Percentiles rank a stretch among this genome's conserved stretches.
phyloP scores from a whole-genome alignment of 2,329 filamentous ascomycete genomes.

The Fusarium robinianum region DNA sequence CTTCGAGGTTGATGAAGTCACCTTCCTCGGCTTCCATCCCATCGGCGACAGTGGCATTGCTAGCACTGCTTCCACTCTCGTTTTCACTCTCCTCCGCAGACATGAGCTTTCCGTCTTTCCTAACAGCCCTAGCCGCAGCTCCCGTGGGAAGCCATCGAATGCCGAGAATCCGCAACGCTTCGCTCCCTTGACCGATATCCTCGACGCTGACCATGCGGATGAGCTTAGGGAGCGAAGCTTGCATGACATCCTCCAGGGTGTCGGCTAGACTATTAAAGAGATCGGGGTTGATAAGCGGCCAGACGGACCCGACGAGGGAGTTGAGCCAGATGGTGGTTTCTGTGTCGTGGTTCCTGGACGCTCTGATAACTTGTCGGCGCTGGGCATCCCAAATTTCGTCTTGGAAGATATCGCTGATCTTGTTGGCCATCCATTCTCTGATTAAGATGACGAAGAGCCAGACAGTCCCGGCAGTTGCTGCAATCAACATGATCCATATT shows the following conservation, averaged over 20 bases:
- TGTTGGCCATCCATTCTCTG: constrained; percentile 64
- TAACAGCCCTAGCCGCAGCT: constrained; percentile 66
- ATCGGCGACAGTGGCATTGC: constrained; percentile 46
- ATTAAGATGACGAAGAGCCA: constrained; percentile 51
- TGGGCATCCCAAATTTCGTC: constrained; percentile 72
- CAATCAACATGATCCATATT: constrained; percentile 36
- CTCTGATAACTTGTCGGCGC: constrained; percentile 52
- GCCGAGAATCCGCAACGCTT: constrained; percentile 71
- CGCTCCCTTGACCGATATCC: constrained; percentile 75
- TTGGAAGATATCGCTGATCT: constrained; percentile 65
- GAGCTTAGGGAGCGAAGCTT: constrained; percentile 70
- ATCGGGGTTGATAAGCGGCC: constrained; percentile 77
- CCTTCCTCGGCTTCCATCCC: constrained; percentile 78
- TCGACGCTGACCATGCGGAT: constrained; percentile 77
- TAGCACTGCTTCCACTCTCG: constrained; percentile 45
- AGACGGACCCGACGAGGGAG: constrained; percentile 67
- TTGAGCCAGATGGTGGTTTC: constrained; percentile 77
- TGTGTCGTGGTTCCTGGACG: constrained; percentile 50
- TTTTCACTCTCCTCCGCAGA: constrained; percentile 43
- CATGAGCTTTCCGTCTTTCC: constrained; percentile 58
- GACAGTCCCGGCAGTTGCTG: constrained; percentile 32
- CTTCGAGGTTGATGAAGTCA: constrained; percentile 76
- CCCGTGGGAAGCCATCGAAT: constrained; percentile 74
- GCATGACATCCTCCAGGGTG: constrained; percentile 79
- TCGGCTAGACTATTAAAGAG: constrained; percentile 71